A percentile compares a stretch with the other conserved stretches of the same genome.
Conservation (phyloP, 805 yeast species). For the Saccharomycopsis sp. region DNA sequence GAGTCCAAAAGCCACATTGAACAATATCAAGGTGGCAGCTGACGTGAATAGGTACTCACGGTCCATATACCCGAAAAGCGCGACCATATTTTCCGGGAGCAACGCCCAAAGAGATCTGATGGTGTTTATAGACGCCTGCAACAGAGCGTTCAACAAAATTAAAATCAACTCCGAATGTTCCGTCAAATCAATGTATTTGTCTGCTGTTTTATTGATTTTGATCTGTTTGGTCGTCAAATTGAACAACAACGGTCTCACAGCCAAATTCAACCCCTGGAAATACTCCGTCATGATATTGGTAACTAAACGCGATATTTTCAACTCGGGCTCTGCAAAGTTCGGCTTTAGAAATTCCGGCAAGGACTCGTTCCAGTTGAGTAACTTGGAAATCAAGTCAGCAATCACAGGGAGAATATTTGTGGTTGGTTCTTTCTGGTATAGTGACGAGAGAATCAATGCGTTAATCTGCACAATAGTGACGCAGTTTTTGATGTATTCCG, state of each 20-base stretch:
- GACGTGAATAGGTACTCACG: constrained; percentile 75
- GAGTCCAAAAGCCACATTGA: constrained; percentile 75
- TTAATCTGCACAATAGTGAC: constrained; percentile 74
- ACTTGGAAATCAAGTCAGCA: constrained; percentile 58
- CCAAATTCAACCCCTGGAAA: constrained; percentile 74
- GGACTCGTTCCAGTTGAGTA: constrained; percentile 60
- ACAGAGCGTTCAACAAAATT: constrained; percentile 66
- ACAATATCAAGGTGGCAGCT: constrained; percentile 63
- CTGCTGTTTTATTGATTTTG: constrained; percentile 39
- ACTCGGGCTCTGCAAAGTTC: constrained; percentile 47
- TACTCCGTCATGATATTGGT: constrained; percentile 78
- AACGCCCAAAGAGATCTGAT: constrained; percentile 68
- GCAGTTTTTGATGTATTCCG: constrained; percentile 69
- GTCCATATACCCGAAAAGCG: constrained; percentile 82
- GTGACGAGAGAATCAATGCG: constrained; percentile 60
- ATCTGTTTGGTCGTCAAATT: constrained; percentile 69
- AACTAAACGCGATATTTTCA: constrained; percentile 55
- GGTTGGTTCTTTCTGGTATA: constrained; percentile 71
- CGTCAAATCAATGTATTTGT: constrained; percentile 56
- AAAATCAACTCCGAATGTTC: constrained; percentile 61
- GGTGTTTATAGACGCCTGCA: constrained; percentile 75
- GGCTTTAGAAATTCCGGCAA: constrained; percentile 60
- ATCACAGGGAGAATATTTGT: constrained; percentile 70
- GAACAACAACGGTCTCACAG: constrained; percentile 68
- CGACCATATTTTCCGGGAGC: constrained; percentile 74